phyloP scores from a whole-genome alignment of 2,329 filamentous ascomycete genomes.

The Pestalotiopsis sp. region DNA sequence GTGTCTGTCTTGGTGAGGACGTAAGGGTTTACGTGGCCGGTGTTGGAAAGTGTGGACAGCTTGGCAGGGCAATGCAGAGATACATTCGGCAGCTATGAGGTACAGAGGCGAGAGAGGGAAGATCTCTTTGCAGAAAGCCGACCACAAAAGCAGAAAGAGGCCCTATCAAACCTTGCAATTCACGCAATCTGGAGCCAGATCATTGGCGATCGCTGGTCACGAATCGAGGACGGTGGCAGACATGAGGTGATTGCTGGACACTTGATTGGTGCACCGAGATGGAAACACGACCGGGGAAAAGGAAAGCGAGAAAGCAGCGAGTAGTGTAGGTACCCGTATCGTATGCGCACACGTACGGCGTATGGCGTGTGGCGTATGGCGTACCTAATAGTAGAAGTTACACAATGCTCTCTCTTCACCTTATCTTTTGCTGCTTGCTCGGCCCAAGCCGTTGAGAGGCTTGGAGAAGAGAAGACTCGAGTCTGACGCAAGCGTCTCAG shows the following conservation, averaged over 20 bases:
- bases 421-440: neutral
- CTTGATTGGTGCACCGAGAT: neutral
- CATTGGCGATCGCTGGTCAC: neutral
- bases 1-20: neutral
- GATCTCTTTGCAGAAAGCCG: neutral
- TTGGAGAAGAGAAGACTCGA: neutral
- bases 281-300: neutral
- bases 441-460: neutral
- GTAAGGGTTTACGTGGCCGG: conserved; percentile 5
- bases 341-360: neutral
- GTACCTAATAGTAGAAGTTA: neutral
- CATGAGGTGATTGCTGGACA: neutral
- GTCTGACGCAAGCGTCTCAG: conserved; percentile 9
- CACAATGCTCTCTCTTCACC: neutral
- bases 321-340: neutral
- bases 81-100: neutral
- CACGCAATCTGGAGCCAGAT: neutral
- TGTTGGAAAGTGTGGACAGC: neutral
- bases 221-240: neutral
- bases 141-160: neutral
- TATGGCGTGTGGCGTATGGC: neutral
- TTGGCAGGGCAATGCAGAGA: neutral
- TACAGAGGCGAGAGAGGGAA: neutral
- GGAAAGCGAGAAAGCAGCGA: neutral
- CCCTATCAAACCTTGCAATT: neutral